Evolutionary conservation across 768 basidiomycete genomes (phyloP).

Genomic region (Piloderma croceum): DNA sequence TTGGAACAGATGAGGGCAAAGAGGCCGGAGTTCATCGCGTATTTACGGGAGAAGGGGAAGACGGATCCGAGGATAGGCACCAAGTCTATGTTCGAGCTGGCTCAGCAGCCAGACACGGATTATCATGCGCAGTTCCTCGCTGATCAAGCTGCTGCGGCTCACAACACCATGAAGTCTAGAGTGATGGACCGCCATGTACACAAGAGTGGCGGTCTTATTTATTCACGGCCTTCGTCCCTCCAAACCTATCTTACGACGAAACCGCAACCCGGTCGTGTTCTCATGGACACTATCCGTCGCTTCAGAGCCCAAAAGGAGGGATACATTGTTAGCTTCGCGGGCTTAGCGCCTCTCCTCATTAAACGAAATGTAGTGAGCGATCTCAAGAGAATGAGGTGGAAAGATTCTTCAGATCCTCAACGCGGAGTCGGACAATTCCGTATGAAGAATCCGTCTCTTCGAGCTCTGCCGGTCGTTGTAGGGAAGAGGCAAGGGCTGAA

Average conservation of each 20-base stretch:
- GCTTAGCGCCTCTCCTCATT: no score
- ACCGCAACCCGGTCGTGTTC: conserved; percentile 55
- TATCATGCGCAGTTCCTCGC: conserved; percentile 38
- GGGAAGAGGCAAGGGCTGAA: conserved; percentile 32
- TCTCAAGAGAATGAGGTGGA: no score
- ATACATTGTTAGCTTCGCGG: no score
- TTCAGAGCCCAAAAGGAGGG: no score
- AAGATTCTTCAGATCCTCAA: no score
- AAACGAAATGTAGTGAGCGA: no score
- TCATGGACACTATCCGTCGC: no score
- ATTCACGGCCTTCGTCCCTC: conserved; percentile 38
- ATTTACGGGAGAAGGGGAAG: conserved; percentile 27
- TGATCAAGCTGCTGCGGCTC: conserved; percentile 19
- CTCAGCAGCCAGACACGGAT: conserved; percentile 14
- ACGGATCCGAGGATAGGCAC: conserved; percentile 7
- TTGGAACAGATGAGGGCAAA: conserved; percentile 50
- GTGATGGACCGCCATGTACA: conserved; percentile 17
- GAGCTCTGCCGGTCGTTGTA: conserved; percentile 49
- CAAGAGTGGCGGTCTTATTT: conserved; percentile 16
- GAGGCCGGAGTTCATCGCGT: conserved; percentile 51
- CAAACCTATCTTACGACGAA: conserved; percentile 48
- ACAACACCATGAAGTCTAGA: conserved; percentile 13
- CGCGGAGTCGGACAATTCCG: no score
- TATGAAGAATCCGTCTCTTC: no score
- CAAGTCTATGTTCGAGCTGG: conserved; percentile 21